These are phyloP conservation scores for Hyaloscypha variabilis DNA, from an alignment of 495 filamentous ascomycete genomes.

Conservation along the genomic window DNA sequence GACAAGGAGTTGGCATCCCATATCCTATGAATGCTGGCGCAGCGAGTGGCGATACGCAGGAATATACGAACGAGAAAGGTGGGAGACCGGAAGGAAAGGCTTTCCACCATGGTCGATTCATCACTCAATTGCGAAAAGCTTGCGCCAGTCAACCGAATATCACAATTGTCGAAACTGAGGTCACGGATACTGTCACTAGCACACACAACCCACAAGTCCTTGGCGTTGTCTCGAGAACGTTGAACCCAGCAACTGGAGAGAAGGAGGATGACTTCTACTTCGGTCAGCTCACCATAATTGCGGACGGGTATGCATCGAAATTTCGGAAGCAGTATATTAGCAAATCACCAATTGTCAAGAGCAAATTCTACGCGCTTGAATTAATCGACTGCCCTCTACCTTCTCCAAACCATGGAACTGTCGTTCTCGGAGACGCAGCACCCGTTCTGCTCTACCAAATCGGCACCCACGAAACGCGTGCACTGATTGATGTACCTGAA, in stretches of 20 bases:
- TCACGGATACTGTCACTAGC: slow-evolving; percentile 60
- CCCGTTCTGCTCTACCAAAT: slow-evolving; percentile 97
- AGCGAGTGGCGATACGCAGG: slow-evolving; percentile 6
- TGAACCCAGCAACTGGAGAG: slow-evolving; percentile 50
- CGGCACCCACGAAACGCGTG: slow-evolving; percentile 89
- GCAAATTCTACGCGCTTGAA: slow-evolving; percentile 91
- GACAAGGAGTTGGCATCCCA: slow-evolving; percentile 74
- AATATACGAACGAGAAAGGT: slow-evolving; percentile 27
- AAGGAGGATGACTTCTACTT: slow-evolving; percentile 76
- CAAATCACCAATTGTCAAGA: slow-evolving; percentile 68
- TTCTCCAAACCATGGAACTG: slow-evolving; percentile 75
- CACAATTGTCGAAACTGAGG: slow-evolving; percentile 74
- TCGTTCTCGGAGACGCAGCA: slow-evolving; percentile 76
- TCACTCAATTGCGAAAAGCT: slow-evolving; percentile 71
- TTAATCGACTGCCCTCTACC: slow-evolving; percentile 85
- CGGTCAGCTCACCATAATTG: slow-evolving; percentile 81
- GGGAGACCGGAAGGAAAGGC: slow-evolving; percentile 63
- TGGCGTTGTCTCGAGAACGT: slow-evolving; percentile 72
- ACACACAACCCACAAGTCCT: slow-evolving; percentile 64
- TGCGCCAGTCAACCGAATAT: slow-evolving; percentile 70
- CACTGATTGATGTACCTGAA: slow-evolving; percentile 87
- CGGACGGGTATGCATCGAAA: slow-evolving; percentile 91
- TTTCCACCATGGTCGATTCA: slow-evolving; percentile 87
- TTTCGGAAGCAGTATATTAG: slow-evolving; percentile 82
- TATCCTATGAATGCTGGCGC: slow-evolving; percentile 56